A percentile compares a stretch with the other conserved stretches of the same genome.
These are phyloP conservation scores for Cladophialophora carrionii DNA, from an alignment of 2,329 filamentous ascomycete genomes.

Conservation along the genomic window DNA sequence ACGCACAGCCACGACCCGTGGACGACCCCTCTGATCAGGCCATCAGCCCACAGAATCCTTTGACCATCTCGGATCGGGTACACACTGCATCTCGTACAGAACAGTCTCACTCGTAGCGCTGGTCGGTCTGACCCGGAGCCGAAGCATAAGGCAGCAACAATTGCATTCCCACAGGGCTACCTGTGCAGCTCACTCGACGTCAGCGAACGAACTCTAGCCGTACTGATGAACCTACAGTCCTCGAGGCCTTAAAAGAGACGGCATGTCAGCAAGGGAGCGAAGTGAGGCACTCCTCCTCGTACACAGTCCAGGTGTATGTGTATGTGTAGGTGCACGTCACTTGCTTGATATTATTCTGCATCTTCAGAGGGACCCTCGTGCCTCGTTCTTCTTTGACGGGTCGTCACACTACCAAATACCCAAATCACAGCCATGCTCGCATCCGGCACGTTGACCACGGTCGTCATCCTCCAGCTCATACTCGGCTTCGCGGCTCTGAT, in stretches of 20 bases:
- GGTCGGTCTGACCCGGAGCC: background rate
- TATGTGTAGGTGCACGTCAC: background rate
- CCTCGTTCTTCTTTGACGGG: too few species aligned
- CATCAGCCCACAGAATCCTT: background rate
- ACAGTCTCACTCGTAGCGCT: background rate
- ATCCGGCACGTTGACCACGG: background rate
- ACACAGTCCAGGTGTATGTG: too few species aligned
- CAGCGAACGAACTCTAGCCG: background rate
- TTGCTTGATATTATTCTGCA: background rate
- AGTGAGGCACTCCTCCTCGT: background rate
- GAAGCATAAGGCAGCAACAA: background rate
- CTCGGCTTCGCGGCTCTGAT: constrained; percentile 14
- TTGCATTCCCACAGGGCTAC: background rate
- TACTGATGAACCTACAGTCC: background rate
- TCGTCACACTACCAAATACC: background rate
- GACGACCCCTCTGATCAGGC: background rate
- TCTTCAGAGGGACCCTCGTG: background rate
- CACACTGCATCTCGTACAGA: background rate
- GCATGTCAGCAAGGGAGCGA: background rate
- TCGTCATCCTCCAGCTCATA: constrained; percentile 7
- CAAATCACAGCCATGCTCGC: background rate
- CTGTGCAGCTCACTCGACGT: background rate
- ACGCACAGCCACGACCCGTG: background rate
- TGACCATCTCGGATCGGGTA: background rate
- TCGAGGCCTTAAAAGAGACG: background rate